phyloP scores from a whole-genome alignment of 352 stramenopile genomes.

The Phytophthora hibernalis region DNA sequence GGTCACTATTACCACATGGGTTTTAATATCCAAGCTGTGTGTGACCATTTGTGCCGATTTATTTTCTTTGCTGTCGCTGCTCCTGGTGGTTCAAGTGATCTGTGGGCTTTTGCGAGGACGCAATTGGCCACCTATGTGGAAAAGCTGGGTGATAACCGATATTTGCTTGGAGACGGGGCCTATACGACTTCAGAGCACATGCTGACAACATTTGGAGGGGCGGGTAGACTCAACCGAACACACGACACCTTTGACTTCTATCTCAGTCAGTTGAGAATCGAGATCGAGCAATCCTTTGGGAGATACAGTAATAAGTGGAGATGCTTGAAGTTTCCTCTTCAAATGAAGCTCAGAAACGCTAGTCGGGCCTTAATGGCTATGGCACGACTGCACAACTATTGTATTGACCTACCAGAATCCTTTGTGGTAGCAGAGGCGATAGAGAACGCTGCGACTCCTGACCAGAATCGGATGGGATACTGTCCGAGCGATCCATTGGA shows the following conservation, averaged over 20 bases:
- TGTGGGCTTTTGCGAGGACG: conserved; percentile 1
- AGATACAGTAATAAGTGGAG: conserved; percentile 2
- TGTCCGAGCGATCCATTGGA: no score
- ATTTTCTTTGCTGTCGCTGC: conserved; percentile 10
- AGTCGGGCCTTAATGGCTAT: conserved; percentile 5
- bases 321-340: neutral
- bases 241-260: conserved; percentile 58
- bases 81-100: neutral
- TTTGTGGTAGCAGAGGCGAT: neutral
- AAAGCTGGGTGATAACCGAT: neutral
- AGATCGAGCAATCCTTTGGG: conserved; percentile 95
- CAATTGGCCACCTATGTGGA: neutral
- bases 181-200: conserved; percentile 14
- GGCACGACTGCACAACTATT: conserved; percentile 1
- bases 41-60: neutral
- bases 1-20: conserved; percentile 10
- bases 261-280: conserved; percentile 97
- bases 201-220: conserved; percentile 3
- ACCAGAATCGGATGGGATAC: no score
- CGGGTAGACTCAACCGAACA: neutral
- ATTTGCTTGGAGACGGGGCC: conserved; percentile 4
- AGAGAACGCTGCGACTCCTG: neutral
- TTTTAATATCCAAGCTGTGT: conserved; percentile 9
- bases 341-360: neutral
- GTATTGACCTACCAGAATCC: neutral